Conservation (phyloP, 768 basidiomycete species). For the Austroboletus festivus region DNA sequence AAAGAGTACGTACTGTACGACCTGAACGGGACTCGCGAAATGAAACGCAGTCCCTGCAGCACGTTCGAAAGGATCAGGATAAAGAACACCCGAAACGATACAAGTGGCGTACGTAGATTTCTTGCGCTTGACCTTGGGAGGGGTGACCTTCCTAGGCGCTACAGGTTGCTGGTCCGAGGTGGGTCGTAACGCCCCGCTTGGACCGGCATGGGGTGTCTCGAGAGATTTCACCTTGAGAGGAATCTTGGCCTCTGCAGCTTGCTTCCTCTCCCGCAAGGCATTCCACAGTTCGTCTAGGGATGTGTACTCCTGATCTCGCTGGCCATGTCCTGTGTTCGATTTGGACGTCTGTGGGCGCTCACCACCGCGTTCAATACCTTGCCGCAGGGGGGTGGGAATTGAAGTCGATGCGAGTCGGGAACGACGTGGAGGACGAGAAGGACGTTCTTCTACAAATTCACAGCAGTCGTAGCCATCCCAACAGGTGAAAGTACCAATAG, state of each 20-base stretch:
- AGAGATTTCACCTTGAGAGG: conserved; percentile 71
- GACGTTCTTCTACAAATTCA: conserved; percentile 21
- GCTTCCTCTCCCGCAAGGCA: conserved; percentile 62
- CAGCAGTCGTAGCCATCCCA: conserved; percentile 31
- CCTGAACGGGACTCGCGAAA: conserved; percentile 72
- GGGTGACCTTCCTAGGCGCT: conserved; percentile 28
- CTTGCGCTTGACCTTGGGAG: conserved; percentile 50
- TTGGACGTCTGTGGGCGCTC: conserved; percentile 23
- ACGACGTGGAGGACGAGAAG: conserved; percentile 17
- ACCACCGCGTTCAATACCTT: conserved; percentile 14
- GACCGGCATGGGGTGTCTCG: conserved; percentile 34
- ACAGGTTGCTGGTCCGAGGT: conserved; percentile 22
- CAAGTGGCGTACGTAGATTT: conserved; percentile 59
- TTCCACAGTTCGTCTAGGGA: conserved; percentile 63
- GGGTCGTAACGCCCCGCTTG: conserved; percentile 23
- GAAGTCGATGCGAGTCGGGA: conserved; percentile 23
- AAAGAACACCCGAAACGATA: conserved; percentile 4
- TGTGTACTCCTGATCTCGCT: conserved; percentile 24
- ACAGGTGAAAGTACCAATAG: conserved; percentile 33
- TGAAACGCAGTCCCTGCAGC: conserved; percentile 47
- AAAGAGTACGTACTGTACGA: conserved; percentile 39
- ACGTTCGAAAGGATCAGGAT: conserved; percentile 16
- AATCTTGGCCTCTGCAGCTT: conserved; percentile 61
- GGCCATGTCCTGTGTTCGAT: conserved; percentile 7
- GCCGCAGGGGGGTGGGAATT: conserved; percentile 8